Evolutionary conservation across 129 eudicot genomes (phyloP), one percentile per base, ranked within the genome.

Genomic region (Rutidosis leptorrhynchoides): DNA sequence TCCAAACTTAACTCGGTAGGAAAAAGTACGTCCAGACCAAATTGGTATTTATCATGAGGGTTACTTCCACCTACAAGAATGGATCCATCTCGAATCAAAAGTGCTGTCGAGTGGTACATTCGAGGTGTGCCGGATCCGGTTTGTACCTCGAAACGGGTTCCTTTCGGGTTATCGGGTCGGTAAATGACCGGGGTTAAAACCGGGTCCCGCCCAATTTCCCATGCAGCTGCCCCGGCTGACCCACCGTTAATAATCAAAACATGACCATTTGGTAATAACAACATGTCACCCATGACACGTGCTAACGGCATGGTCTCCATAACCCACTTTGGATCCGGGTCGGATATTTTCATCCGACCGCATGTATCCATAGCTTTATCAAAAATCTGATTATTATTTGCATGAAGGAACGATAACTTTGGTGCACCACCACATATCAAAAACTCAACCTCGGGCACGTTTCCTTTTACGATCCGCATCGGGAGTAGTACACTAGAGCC

Each of bases 401-500:
- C 87, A 43, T 67, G 63, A n/a, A 11, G 8, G 57, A 35, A 83
- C 15, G 77, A 53, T 20, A 76, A 80, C 35, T 56, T 73, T 0
- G 87, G 95, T 56, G 95, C 90, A 59, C 95, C 95, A 0, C 91
- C 92, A 40, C 96, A 84, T 15, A 90, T 80, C 62, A 90, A 64
- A 32, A 87, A 81, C 54, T 84, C 83, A 28, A 80, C 83, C 28
- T 55, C 72, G 10, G 23, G 21, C 0, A 19, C 52, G 0, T 9
- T n/a, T 6, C 82, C 87, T 25, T 74, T 58, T 1, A 77, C 48
- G 24, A 74, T 69, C 72, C 53, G 62, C 64, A 90, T 40, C 1
- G 97, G 95, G 0, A 90, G 85, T 17, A 90, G 74, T 22, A 84
- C 92, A 0, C 87, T 86, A 0, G 97, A 90, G 3, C 95, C 97